Evolutionary conservation across 257 asterid genomes (phyloP), one percentile per base, ranked within the genome.

Genomic region (Ophiorrhiza pumila): DNA sequence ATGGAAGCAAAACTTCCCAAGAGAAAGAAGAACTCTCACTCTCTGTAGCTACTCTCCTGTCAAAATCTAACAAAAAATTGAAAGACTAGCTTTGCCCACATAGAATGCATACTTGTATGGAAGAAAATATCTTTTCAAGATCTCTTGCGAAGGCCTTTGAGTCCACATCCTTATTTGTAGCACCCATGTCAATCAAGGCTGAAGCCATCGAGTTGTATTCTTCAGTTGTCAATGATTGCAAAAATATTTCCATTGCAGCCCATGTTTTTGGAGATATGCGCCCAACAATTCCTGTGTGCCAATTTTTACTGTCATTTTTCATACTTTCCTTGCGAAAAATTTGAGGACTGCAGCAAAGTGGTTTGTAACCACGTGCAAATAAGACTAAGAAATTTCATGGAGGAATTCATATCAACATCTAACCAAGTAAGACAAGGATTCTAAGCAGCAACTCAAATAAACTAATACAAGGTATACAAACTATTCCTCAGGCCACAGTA

Each of bases 231-330:
- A 95, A 74, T 74, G 99, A 91, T 71, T 76, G 79, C 85, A 95
- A 84, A 82, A 95, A 95, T 70, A 81, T 77, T 83, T 95, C 99
- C 98, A 92, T 91, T 15, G 98, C 98, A 72, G 90, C 80, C 99
- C 99, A 95, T 61, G 99, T 95, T 80, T 88, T 90, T 1, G 96
- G 97, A 81, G 99, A 90, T 76, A 95, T 90, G 13, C 97, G 95
- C 53, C 99, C 99, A 71, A 94, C 99, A 75, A 94, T 94, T 80
- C 98, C 99, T 94, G 93, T 64, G 23, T 59, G 50, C 52, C 73
- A 81, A 56, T 74, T 73, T 34, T 60, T 70, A 58, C 45, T 75
- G 49, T 68, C 45, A 34, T 73, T 34, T 58, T 72, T 45, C 52
- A 58, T 65, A 59, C 66, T 65, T 57, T 68, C n/a, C 76, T 25